These are phyloP conservation scores for Blastocystis sp. DNA, from an alignment of 352 stramenopile genomes.

Conservation along the genomic window DNA sequence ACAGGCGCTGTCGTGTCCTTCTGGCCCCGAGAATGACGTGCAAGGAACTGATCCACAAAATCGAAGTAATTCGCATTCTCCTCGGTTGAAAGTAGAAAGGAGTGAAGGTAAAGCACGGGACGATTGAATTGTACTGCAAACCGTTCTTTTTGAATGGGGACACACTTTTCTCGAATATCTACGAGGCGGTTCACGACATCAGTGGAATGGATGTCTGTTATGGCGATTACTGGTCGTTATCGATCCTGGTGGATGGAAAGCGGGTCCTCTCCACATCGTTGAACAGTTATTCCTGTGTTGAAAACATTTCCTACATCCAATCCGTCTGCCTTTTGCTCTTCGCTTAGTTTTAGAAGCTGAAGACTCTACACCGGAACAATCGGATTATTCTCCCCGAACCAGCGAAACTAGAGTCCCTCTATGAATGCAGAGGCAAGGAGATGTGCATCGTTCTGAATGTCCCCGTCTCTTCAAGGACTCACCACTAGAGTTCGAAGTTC, in stretches of 20 bases:
- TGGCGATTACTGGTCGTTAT: slow-evolving; percentile 3
- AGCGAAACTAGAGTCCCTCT: too few relatives aligned
- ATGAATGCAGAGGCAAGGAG: too few relatives aligned
- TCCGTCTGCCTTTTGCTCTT: too few relatives aligned
- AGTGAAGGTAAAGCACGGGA: background rate
- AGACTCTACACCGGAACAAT: too few relatives aligned
- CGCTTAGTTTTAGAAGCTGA: too few relatives aligned
- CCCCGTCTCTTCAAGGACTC: background rate
- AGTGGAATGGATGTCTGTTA: slow-evolving; percentile 8
- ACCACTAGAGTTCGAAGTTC: background rate
- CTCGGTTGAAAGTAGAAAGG: background rate
- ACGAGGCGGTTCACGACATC: background rate
- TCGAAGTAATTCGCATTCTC: background rate
- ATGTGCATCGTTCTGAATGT: background rate
- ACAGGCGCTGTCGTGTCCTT: background rate
- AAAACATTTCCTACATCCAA: too few relatives aligned
- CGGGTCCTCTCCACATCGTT: background rate
- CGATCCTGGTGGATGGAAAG: background rate
- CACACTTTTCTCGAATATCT: background rate
- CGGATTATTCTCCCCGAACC: too few relatives aligned
- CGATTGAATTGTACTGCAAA: slow-evolving; percentile 21
- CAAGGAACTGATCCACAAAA: background rate
- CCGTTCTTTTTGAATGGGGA: background rate
- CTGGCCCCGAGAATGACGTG: background rate
- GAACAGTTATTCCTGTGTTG: background rate